Percentiles rank a stretch among this genome's conserved stretches.
These are phyloP conservation scores for Eucalyptus regnans DNA, from an alignment of 345 rosid genomes.

Conservation along the genomic window DNA sequence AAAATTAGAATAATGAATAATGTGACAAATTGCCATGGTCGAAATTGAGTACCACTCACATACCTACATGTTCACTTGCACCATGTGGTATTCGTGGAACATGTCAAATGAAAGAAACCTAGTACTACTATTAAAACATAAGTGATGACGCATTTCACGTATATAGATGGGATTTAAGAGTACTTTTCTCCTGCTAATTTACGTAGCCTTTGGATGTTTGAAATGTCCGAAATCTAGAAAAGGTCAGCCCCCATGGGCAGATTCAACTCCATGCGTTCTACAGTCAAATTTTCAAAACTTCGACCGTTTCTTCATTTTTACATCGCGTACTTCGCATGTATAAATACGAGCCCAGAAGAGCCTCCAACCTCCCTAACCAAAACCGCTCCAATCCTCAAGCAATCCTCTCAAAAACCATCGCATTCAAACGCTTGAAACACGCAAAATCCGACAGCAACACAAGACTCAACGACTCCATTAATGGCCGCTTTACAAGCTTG, in stretches of 20 bases:
- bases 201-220: background rate
- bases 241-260: background rate
- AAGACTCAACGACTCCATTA: background rate
- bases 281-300: background rate
- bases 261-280: background rate
- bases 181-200: too few relatives aligned
- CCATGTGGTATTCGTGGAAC: background rate
- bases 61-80: background rate
- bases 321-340: background rate
- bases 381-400: background rate
- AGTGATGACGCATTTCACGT: background rate
- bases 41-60: background rate
- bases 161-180: background rate
- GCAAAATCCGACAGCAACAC: background rate
- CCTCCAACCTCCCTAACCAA: background rate
- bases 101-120: background rate
- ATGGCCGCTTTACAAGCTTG: background rate
- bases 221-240: background rate
- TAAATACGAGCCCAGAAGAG: background rate
- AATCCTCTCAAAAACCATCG: background rate
- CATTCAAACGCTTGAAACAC: background rate
- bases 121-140: background rate
- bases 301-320: background rate
- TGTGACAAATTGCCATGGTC: background rate
- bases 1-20: background rate